Evolutionary conservation across 495 filamentous ascomycete species (phyloP), one percentile per base, ranked within the genome.

Genomic region (Xeromyces bisporus): DNA sequence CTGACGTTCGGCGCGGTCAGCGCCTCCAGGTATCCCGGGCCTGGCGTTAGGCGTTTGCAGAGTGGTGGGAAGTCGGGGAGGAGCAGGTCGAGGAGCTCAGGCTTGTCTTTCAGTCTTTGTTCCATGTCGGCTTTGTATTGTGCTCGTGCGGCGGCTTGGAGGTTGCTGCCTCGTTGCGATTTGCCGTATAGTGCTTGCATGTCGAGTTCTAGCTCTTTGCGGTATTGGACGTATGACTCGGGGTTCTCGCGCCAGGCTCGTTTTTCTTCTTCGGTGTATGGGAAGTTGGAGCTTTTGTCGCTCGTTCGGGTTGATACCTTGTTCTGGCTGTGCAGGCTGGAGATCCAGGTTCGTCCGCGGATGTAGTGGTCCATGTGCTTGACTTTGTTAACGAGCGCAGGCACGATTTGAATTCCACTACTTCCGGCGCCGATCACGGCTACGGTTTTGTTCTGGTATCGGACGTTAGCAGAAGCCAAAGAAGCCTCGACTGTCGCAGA

Each of bases 341-440:
- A 25, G 1, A 46, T 17, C 41, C 44, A 47, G 5, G 43, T 47
- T 7, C 43, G 33, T 11, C 10, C 40, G 3, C 49, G 41, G 9
- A 54, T 44, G 32, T 48, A 60, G 10, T 45, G 48, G 7, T 51
- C 35, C 1, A 58, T 41, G 2, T 45, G 36, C 4, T 56, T 52
- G 0, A 43, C 42, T n/a, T 36, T 29, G 17, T 29, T 16, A 28
- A 69, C 66, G 18, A 80, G 60, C 20, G 63, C 56, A 0, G 73
- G 67, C 1, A 74, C 51, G 7, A 77, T 55, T 39, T 79, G 73
- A n/a, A 56, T 46, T 1, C 46, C 52, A 7, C 55, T 61, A 6
- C 49, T 53, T 18, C 65, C 65, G 46, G 34, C 57, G 16, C 68
- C 68, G 27, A 73, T 58, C 3, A 71, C 40, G 3, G 60, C 64